A percentile compares a stretch with the other conserved stretches of the same genome.
Evolutionary conservation across 495 filamentous ascomycete species (phyloP).

Genomic region (Mycothermus thermophilus): DNA sequence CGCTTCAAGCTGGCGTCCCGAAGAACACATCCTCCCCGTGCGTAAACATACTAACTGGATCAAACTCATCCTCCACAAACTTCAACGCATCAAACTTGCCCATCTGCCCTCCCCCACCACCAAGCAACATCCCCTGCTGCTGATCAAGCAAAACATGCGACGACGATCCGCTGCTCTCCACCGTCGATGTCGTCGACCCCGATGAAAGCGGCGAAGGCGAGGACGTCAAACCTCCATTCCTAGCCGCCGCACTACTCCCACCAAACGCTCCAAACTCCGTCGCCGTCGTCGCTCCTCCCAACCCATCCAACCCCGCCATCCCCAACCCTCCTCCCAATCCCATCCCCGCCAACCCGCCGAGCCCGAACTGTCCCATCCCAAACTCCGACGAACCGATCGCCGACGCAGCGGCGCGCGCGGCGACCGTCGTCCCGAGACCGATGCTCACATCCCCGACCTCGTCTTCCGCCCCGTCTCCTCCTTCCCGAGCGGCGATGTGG

Average conservation of each 20-base stretch:
- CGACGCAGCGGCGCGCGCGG: slow-evolving; percentile 19
- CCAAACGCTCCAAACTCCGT: not conserved
- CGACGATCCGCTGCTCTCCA: too few relatives aligned
- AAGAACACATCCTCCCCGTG: slow-evolving; percentile 34
- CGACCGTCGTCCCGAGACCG: slow-evolving; percentile 18
- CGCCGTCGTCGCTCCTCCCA: not conserved
- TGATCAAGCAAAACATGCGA: too few relatives aligned
- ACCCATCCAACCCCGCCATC: slow-evolving; percentile 1
- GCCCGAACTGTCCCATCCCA: too few relatives aligned
- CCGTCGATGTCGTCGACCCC: too few relatives aligned
- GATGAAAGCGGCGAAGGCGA: too few relatives aligned
- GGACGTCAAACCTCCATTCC: slow-evolving; percentile 18
- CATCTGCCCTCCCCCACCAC: slow-evolving; percentile 25
- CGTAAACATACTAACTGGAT: slow-evolving; percentile 28
- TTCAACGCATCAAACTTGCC: slow-evolving; percentile 33
- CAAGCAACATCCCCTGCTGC: slow-evolving; percentile 22
- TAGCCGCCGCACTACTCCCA: slow-evolving; percentile 18
- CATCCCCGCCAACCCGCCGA: not conserved
- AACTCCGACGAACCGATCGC: not conserved
- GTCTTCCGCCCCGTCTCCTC: too few relatives aligned
- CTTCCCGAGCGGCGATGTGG: slow-evolving; percentile 12
- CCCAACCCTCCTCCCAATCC: not conserved
- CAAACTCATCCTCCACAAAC: slow-evolving; percentile 19
- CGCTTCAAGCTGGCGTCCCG: slow-evolving; percentile 13
- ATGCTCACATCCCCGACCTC: too few relatives aligned